These are phyloP conservation scores for Gracilaria gracilis DNA, from an alignment of 23 red algal genomes.

Conservation along the genomic window DNA sequence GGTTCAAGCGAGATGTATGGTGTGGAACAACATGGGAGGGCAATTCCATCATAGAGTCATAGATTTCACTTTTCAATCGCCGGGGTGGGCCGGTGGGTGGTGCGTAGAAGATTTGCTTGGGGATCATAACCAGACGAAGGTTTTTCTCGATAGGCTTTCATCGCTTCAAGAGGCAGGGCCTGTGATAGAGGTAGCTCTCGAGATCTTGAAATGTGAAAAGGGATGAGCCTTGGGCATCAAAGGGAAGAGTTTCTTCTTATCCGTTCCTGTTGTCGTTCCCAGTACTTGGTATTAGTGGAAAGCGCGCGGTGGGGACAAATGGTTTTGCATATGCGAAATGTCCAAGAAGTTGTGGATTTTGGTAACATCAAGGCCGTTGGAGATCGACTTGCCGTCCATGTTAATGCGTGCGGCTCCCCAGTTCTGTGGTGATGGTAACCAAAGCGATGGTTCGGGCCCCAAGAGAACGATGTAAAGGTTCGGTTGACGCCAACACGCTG, in stretches of 20 bases:
- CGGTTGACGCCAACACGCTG: too few species aligned
- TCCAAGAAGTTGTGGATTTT: too few species aligned
- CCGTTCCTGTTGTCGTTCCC: too few species aligned
- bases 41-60: slow-evolving; percentile 16
- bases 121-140: not conserved
- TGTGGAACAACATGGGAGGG: slow-evolving; percentile 33
- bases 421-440: too few species aligned
- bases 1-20: slow-evolving; percentile 31
- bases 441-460: too few species aligned
- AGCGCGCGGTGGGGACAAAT: too few species aligned
- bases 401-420: too few species aligned
- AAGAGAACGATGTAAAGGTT: too few species aligned
- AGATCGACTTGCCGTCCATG: too few species aligned
- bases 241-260: not conserved
- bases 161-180: not conserved
- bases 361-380: too few species aligned
- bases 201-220: slow-evolving; percentile 31
- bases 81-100: slow-evolving; percentile 42
- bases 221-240: not conserved
- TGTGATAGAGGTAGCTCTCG: slow-evolving; percentile 5
- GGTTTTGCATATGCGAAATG: too few species aligned
- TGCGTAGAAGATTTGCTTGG: slow-evolving; percentile 29
- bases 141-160: not conserved
- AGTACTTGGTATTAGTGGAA: too few species aligned
- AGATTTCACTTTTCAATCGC: not conserved